A percentile compares a stretch with the other conserved stretches of the same genome.
These are phyloP conservation scores for Flaveria trinervia DNA, from an alignment of 129 eudicot genomes.

Conservation along the genomic window DNA sequence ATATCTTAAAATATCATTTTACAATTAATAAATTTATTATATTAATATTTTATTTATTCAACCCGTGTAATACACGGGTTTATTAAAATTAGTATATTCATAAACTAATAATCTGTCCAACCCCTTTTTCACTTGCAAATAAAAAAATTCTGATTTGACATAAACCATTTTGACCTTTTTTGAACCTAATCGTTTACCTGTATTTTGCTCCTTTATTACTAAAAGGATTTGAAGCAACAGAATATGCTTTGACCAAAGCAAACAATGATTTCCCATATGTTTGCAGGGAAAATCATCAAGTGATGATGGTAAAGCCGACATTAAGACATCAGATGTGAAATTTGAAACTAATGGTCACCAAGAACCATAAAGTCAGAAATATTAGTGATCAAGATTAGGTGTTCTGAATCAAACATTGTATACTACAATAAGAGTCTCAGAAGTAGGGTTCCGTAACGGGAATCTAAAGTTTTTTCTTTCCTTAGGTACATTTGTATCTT, in stretches of 20 bases:
- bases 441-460: background rate
- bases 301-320: background rate
- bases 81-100: too few relatives aligned
- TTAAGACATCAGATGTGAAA: slow-evolving; percentile 28
- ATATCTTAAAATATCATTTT: too few relatives aligned
- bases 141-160: background rate
- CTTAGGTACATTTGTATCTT: slow-evolving; percentile 10
- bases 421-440: background rate
- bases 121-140: background rate
- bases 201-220: background rate
- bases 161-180: background rate
- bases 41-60: too few relatives aligned
- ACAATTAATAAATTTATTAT: too few relatives aligned
- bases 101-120: background rate
- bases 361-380: slow-evolving; percentile 37
- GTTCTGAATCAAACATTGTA: background rate
- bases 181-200: background rate
- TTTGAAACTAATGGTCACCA: slow-evolving; percentile 32
- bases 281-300: slow-evolving; percentile 37
- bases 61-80: too few relatives aligned
- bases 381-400: slow-evolving; percentile 17
- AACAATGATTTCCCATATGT: background rate
- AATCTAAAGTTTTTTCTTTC: slow-evolving; percentile 4
- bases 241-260: background rate
- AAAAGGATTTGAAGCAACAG: background rate